These are phyloP conservation scores for Mycena amicta DNA, from an alignment of 768 basidiomycete species.

Conservation along the genomic window DNA sequence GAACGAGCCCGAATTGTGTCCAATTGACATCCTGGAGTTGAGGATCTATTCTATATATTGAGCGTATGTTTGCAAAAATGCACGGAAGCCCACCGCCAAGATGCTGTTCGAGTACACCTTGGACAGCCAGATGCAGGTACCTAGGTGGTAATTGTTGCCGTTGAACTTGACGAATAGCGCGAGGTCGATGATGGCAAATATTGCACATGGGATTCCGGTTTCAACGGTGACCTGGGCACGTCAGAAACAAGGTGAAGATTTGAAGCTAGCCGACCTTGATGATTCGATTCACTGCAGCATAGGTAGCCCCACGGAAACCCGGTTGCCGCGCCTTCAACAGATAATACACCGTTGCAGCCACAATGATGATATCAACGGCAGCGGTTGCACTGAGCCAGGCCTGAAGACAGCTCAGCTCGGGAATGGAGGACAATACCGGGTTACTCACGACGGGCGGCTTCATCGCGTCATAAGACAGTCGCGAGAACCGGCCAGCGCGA, in stretches of 20 bases:
- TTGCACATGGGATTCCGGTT: constrained; percentile 22
- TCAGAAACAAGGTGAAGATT: background rate
- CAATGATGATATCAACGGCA: constrained; percentile 25
- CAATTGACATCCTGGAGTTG: background rate
- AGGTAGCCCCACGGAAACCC: constrained; percentile 12
- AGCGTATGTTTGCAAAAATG: background rate
- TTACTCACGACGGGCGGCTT: constrained; percentile 5
- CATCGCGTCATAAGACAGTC: background rate
- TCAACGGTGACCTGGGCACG: constrained; percentile 24
- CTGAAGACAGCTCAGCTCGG: constrained; percentile 3
- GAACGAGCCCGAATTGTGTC: background rate
- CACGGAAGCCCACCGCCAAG: background rate
- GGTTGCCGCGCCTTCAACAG: constrained; percentile 12
- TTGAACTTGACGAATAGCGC: constrained; percentile 20
- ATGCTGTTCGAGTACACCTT: constrained; percentile 28
- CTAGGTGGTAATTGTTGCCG: constrained; percentile 23
- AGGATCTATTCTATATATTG: background rate
- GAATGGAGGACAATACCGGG: background rate
- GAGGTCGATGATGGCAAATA: constrained; percentile 24
- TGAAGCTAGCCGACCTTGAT: background rate
- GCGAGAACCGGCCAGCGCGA: background rate
- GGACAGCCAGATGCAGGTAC: constrained; percentile 18
- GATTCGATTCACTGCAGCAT: constrained; percentile 9
- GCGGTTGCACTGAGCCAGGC: constrained; percentile 26
- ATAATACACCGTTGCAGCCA: constrained; percentile 23